Percentiles rank a stretch among this genome's conserved stretches.
These are phyloP conservation scores for Sclerotinia minor DNA, from an alignment of 2,329 filamentous ascomycete genomes.

Conservation along the genomic window DNA sequence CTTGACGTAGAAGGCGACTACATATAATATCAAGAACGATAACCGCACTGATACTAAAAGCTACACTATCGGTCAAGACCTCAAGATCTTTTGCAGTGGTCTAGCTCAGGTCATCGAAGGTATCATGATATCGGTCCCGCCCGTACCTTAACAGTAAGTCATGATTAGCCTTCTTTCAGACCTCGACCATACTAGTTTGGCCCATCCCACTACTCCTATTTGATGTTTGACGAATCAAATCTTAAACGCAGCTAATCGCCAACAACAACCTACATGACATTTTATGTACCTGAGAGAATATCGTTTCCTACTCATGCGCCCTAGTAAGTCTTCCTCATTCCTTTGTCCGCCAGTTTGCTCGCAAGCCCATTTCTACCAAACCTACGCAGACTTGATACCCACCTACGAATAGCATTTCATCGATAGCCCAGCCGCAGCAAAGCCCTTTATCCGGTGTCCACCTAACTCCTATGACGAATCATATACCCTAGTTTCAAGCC, in stretches of 20 bases:
- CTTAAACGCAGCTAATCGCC: too few relatives aligned
- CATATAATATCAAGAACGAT: background rate
- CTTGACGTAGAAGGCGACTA: background rate
- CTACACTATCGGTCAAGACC: conserved; percentile 9
- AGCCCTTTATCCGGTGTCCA: background rate
- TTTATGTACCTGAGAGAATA: too few relatives aligned
- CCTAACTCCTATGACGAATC: background rate
- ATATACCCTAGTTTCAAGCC: background rate
- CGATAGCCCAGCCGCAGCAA: conserved; percentile 5
- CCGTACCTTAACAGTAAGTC: background rate
- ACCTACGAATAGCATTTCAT: background rate
- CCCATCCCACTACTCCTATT: too few relatives aligned
- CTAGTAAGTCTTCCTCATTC: too few relatives aligned
- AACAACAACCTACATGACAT: too few relatives aligned
- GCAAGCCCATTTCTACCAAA: too few relatives aligned
- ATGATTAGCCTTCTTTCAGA: background rate
- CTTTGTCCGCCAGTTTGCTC: too few relatives aligned
- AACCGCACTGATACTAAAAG: conserved; percentile 1
- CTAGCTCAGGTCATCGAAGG: conserved; percentile 4
- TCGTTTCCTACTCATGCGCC: too few relatives aligned
- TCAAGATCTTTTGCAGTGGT: conserved; percentile 7
- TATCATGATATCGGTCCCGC: background rate
- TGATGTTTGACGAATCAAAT: too few relatives aligned
- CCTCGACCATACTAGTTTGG: too few relatives aligned
- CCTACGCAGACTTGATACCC: too few relatives aligned